Evolutionary conservation across 1,139 yeast genomes (phyloP).

Genomic region (Cylindricascospora bacillispora): DNA sequence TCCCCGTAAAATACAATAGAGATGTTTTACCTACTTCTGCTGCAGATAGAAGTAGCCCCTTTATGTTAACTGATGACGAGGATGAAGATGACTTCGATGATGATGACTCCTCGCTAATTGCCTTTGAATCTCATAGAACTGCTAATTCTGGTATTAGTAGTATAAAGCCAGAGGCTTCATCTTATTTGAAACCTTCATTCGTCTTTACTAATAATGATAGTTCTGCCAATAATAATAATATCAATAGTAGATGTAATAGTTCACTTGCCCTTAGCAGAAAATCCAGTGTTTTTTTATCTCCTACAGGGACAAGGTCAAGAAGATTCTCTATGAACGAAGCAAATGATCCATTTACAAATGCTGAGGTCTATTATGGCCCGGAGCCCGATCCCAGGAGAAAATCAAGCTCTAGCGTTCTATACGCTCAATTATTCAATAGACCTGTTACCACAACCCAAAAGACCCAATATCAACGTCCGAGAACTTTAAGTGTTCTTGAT

Average conservation of each 20-base stretch:
- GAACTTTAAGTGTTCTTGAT: slow-evolving; percentile 31
- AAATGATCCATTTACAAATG: slow-evolving; percentile 48
- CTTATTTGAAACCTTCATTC: too few species aligned
- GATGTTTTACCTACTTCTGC: background rate
- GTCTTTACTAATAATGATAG: too few species aligned
- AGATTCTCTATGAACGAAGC: slow-evolving; percentile 21
- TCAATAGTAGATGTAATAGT: too few species aligned
- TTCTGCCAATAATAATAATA: too few species aligned
- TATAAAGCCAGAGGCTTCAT: too few species aligned
- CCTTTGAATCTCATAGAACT: too few species aligned
- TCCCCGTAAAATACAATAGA: background rate
- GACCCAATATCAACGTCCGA: slow-evolving; percentile 11
- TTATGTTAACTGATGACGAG: background rate
- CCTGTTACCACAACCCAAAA: slow-evolving; percentile 3
- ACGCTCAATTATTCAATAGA: too few species aligned
- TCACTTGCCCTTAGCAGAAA: too few species aligned
- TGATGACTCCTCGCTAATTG: too few species aligned
- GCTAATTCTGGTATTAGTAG: too few species aligned
- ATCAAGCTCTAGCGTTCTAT: slow-evolving; percentile 3
- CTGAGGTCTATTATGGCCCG: slow-evolving; percentile 65
- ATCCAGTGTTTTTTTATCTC: too few species aligned
- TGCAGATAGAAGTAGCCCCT: background rate
- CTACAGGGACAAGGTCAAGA: slow-evolving; percentile 5
- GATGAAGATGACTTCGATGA: too few species aligned
- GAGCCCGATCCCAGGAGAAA: slow-evolving; percentile 35